Evolutionary conservation across 805 yeast species (phyloP).

Genomic region (Sugiyamaella valdiviana): DNA sequence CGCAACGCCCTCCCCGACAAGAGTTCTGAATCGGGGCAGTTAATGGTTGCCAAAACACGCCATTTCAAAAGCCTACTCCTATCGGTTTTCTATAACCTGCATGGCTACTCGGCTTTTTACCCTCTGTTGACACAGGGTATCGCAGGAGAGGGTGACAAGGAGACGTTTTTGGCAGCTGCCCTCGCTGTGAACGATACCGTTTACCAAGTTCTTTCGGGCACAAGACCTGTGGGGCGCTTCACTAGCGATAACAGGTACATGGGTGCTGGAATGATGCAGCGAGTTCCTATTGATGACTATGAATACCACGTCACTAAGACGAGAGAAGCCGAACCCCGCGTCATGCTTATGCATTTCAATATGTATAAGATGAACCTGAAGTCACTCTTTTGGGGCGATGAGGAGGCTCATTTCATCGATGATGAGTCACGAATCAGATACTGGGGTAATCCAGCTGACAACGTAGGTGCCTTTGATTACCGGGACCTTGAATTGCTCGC

Average conservation of each 20-base stretch:
- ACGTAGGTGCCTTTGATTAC: conserved; percentile 7
- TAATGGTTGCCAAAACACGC: conserved; percentile 49
- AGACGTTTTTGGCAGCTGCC: conserved; percentile 67
- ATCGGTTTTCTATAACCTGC: conserved; percentile 57
- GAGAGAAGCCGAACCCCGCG: conserved; percentile 5
- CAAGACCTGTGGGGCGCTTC: conserved; percentile 28
- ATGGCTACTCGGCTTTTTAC: conserved; percentile 55
- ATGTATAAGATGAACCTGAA: conserved; percentile 64
- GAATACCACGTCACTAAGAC: conserved; percentile 10
- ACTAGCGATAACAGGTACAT: conserved; percentile 36
- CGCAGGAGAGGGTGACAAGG: conserved; percentile 78
- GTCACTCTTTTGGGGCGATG: conserved; percentile 34
- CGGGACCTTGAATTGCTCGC: conserved; percentile 19
- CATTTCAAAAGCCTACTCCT: conserved; percentile 53
- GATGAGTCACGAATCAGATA: conserved; percentile 46
- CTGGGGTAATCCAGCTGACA: conserved; percentile 42
- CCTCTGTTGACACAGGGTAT: conserved; percentile 53
- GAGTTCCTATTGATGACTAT: conserved; percentile 57
- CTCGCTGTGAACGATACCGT: conserved; percentile 44
- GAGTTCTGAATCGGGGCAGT: conserved; percentile 64
- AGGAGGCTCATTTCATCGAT: conserved; percentile 36
- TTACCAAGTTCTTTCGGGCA: conserved; percentile 8
- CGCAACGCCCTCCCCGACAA: conserved; percentile 63
- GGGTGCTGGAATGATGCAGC: conserved; percentile 79
- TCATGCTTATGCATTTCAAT: conserved; percentile 57